Conservation (phyloP, 192 early-diverging fungal species). For the Obelidium mucronatum region DNA sequence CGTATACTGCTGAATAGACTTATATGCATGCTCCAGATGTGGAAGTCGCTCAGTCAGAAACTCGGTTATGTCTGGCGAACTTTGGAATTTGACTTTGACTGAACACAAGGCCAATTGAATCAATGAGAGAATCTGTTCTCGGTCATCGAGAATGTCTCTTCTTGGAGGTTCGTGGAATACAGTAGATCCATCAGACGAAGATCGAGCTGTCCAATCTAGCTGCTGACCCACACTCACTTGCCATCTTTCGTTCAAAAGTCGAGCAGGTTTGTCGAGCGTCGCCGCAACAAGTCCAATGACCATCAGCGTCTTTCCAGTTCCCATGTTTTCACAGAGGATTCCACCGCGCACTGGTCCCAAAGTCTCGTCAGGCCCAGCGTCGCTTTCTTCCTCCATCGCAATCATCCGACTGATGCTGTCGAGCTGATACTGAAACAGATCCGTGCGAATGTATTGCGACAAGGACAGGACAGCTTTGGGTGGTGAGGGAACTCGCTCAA, state of each 20-base stretch:
- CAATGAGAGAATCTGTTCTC: neutral
- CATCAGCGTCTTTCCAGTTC: constrained; percentile 83
- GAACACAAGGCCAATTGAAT: neutral
- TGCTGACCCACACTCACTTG: neutral
- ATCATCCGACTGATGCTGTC: neutral
- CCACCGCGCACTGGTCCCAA: constrained; percentile 44
- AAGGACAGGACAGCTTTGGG: neutral
- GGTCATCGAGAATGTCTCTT: neutral
- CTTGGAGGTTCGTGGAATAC: neutral
- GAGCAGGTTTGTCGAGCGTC: neutral
- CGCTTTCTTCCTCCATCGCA: neutral
- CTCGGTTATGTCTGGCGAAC: neutral
- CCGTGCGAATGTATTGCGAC: neutral
- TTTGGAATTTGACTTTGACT: neutral
- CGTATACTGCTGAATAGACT: constrained; percentile 9
- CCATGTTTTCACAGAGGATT: constrained; percentile 90
- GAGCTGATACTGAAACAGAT: neutral
- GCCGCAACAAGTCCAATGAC: constrained; percentile 51
- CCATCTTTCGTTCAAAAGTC: neutral
- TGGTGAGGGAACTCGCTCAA: neutral
- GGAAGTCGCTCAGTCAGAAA: constrained; percentile 46
- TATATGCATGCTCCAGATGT: constrained; percentile 58
- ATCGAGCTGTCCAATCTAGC: neutral
- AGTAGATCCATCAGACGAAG: neutral
- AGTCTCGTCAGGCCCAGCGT: neutral